Conservation (phyloP, 192 early-diverging fungal species). For the Allomyces macrogynus region DNA sequence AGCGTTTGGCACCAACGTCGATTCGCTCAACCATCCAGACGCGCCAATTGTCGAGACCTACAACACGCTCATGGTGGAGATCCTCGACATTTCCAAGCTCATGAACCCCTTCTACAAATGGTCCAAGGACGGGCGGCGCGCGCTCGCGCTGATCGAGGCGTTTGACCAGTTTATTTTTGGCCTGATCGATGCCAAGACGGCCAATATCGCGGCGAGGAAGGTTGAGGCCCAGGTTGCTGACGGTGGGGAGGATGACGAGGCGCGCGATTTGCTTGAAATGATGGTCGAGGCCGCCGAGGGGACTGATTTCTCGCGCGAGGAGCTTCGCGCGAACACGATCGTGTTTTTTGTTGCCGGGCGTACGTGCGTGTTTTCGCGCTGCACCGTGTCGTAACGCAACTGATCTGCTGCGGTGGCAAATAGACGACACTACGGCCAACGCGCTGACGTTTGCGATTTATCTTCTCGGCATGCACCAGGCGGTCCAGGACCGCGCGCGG, state of each 20-base stretch:
- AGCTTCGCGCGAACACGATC: neutral
- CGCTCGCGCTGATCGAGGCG: too few species aligned
- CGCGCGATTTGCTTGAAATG: neutral
- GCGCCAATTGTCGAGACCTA: neutral
- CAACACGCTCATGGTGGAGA: neutral
- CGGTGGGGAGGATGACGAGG: neutral
- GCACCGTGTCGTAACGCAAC: neutral
- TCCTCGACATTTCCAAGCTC: neutral
- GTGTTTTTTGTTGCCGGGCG: neutral
- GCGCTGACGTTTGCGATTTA: neutral
- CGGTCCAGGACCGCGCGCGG: constrained; percentile 24
- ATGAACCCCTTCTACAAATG: neutral
- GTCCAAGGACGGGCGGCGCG: too few species aligned
- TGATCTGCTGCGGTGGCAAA: neutral
- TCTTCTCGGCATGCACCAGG: neutral
- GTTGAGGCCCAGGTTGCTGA: neutral
- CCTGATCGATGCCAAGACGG: neutral
- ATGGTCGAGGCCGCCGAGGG: neutral
- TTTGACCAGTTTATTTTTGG: neutral
- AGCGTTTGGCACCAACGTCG: neutral
- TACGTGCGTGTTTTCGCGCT: neutral
- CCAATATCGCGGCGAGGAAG: constrained; percentile 1
- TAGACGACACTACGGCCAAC: neutral
- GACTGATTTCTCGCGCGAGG: neutral
- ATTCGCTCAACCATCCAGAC: neutral